Conservation (phyloP, 192 early-diverging fungal genomes). For the Anaeromyces robustus region DNA sequence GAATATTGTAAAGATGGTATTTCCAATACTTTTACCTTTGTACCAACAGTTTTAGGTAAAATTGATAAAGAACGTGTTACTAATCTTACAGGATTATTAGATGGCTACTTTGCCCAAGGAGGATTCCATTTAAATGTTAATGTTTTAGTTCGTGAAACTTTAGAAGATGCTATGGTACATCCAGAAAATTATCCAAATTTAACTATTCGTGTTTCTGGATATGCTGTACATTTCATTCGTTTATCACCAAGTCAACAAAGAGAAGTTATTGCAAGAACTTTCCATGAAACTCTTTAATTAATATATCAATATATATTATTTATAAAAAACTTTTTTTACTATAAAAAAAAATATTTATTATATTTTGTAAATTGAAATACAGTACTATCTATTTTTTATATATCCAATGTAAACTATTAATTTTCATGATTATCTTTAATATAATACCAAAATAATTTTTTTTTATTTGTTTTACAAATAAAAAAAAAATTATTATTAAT, state of each 20-base stretch:
- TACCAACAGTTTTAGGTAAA: conserved; percentile 5
- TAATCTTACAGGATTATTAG: not conserved
- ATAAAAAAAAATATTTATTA: too few relatives aligned
- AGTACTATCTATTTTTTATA: too few relatives aligned
- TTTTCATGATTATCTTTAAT: too few relatives aligned
- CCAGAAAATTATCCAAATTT: conserved; percentile 11
- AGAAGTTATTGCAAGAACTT: conserved; percentile 9
- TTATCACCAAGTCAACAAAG: conserved; percentile 8
- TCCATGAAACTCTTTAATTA: too few relatives aligned
- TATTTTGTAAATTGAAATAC: too few relatives aligned
- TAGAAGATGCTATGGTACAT: conserved; percentile 8
- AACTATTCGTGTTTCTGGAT: conserved; percentile 9
- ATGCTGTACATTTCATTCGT: conserved; percentile 6
- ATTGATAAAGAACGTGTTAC: not conserved
- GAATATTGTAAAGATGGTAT: conserved; percentile 6
- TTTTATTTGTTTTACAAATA: too few relatives aligned
- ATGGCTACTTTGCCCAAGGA: conserved; percentile 7
- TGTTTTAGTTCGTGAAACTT: conserved; percentile 6
- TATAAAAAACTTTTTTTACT: too few relatives aligned
- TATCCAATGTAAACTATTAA: too few relatives aligned
- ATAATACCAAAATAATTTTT: too few relatives aligned
- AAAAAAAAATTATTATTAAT: too few relatives aligned
- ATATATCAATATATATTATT: too few relatives aligned
- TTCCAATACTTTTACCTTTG: conserved; percentile 10
- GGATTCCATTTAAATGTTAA: conserved; percentile 11